Percentiles rank a stretch among this genome's conserved stretches.
phyloP scores from a whole-genome alignment of 805 yeast species.

The Candida ovalis region DNA sequence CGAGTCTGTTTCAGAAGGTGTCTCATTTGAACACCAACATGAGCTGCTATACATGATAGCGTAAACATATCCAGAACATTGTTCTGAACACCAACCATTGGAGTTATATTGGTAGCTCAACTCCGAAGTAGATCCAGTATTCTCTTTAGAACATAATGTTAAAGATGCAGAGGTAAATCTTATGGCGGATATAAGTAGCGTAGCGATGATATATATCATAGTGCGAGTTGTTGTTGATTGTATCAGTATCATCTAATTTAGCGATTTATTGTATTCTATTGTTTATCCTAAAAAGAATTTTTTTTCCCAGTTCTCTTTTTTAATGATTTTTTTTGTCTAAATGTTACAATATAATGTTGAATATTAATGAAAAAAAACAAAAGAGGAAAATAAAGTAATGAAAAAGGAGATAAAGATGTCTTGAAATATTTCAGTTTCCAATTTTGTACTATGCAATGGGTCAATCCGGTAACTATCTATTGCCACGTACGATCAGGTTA shows the following conservation, averaged over 20 bases:
- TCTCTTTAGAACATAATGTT: conserved; percentile 26
- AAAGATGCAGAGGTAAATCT: conserved; percentile 3
- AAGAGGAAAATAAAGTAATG: too few relatives aligned
- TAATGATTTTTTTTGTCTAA: too few relatives aligned
- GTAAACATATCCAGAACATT: conserved; percentile 38
- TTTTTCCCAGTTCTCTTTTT: too few relatives aligned
- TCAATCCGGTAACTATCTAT: too few relatives aligned
- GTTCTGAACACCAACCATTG: conserved; percentile 41
- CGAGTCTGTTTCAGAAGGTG: conserved; percentile 37
- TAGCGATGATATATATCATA: not conserved
- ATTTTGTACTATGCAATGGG: too few relatives aligned
- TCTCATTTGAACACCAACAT: conserved; percentile 48
- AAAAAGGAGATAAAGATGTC: too few relatives aligned
- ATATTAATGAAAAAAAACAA: too few relatives aligned
- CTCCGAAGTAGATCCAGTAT: conserved; percentile 21
- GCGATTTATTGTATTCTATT: not conserved
- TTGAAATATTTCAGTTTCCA: too few relatives aligned
- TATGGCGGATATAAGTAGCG: not conserved
- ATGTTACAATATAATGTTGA: too few relatives aligned
- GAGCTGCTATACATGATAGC: conserved; percentile 41
- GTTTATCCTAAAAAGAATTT: too few relatives aligned
- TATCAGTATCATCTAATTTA: not conserved
- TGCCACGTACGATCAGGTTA: too few relatives aligned
- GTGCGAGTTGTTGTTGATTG: not conserved
- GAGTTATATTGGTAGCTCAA: conserved; percentile 21